Conservation (phyloP, 345 rosid genomes). For the Bruguiera sexangula region DNA sequence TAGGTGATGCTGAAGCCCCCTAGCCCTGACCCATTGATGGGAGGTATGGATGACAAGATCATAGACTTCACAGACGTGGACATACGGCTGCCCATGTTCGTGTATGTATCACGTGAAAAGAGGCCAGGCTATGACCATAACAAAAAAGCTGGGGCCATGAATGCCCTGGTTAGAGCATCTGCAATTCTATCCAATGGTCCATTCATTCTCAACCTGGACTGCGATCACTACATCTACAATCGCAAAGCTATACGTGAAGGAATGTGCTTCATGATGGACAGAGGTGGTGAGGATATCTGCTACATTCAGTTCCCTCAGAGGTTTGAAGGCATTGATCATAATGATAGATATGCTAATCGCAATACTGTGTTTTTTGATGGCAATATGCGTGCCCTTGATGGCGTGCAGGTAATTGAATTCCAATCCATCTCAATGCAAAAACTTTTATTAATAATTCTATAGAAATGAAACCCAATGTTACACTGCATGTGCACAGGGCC, state of each 20-base stretch:
- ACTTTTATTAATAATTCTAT: no score
- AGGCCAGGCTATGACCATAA: conserved; percentile 93
- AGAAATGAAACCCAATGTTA: not conserved
- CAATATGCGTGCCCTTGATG: conserved; percentile 95
- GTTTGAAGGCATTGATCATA: conserved; percentile 94
- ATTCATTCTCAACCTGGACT: conserved; percentile 87
- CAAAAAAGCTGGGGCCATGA: conserved; percentile 99
- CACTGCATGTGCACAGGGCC: conserved; percentile 44
- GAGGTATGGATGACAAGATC: conserved; percentile 55
- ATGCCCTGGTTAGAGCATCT: conserved; percentile 78
- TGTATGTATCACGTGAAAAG: conserved; percentile 80
- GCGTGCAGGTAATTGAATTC: conserved; percentile 56
- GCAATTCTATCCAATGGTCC: conserved; percentile 92
- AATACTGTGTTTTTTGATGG: conserved; percentile 94
- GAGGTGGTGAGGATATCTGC: conserved; percentile 85
- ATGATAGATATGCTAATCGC: conserved; percentile 87
- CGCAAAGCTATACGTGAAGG: conserved; percentile 90
- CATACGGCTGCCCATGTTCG: conserved; percentile 82
- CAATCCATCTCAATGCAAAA: no score
- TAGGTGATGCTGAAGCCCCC: conserved; percentile 95
- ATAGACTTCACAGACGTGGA: conserved; percentile 69
- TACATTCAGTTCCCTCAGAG: conserved; percentile 94
- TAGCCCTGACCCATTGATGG: conserved; percentile 58
- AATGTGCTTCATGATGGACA: conserved; percentile 97
- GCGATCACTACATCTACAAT: conserved; percentile 89